Percentiles rank a stretch among this genome's conserved stretches.
These are phyloP conservation scores for Pyronema omphalodes DNA, from an alignment of 495 filamentous ascomycete genomes.

Conservation along the genomic window DNA sequence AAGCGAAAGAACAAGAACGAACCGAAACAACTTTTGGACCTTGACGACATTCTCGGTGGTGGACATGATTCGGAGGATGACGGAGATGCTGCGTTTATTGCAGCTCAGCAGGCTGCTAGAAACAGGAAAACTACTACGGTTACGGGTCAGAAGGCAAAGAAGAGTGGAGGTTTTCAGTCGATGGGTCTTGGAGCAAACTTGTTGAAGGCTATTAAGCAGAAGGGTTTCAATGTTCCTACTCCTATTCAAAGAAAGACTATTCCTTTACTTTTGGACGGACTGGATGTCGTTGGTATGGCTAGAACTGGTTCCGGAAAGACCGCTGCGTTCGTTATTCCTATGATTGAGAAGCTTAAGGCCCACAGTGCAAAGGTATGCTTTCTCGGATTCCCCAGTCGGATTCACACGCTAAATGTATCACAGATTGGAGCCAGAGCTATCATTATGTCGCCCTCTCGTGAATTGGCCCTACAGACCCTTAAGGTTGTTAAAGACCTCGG, in stretches of 20 bases:
- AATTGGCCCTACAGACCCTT: slow-evolving; percentile 82
- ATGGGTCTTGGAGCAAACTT: slow-evolving; percentile 80
- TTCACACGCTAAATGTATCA: neutral
- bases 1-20: neutral
- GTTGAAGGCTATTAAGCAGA: slow-evolving; percentile 72
- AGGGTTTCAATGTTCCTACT: slow-evolving; percentile 88
- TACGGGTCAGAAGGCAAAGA: slow-evolving; percentile 73
- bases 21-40: slow-evolving; percentile 15
- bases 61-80: slow-evolving; percentile 37
- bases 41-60: slow-evolving; percentile 21
- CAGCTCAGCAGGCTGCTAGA: slow-evolving; percentile 58
- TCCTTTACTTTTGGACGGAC: slow-evolving; percentile 66
- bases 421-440: slow-evolving; percentile 62
- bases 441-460: slow-evolving; percentile 77
- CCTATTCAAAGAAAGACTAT: slow-evolving; percentile 96
- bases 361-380: slow-evolving; percentile 46
- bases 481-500: slow-evolving; percentile 93
- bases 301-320: slow-evolving; percentile 94
- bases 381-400: no score
- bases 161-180: slow-evolving; percentile 74
- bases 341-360: slow-evolving; percentile 85
- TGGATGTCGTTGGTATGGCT: slow-evolving; percentile 95
- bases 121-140: slow-evolving; percentile 68
- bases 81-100: slow-evolving; percentile 76
- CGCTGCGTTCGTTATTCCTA: slow-evolving; percentile 90